Percentiles rank a stretch among this genome's conserved stretches.
Conservation (phyloP, 2,329 filamentous ascomycete genomes). For the Pseudogymnoascus sp. region DNA sequence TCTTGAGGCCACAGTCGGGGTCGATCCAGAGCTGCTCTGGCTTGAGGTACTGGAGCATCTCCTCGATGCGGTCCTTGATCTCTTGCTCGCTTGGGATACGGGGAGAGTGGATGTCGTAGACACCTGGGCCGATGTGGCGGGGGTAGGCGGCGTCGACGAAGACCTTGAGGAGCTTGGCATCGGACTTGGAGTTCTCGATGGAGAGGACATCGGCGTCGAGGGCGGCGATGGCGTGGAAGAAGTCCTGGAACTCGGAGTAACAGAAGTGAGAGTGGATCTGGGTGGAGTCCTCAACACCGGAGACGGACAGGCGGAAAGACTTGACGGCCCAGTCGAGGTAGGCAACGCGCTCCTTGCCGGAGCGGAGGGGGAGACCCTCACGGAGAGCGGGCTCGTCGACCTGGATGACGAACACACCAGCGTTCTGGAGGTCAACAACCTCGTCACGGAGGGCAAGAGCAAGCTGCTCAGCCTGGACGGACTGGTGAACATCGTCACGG, state of each 20-base stretch:
- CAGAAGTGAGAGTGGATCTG: conserved; percentile 99
- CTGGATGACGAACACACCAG: conserved; percentile 96
- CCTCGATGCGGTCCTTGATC: conserved; percentile 94
- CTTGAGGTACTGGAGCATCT: conserved; percentile 97
- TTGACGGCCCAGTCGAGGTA: conserved; percentile 98
- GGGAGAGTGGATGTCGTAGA: conserved; percentile 99
- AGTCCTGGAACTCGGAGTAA: conserved; percentile 99
- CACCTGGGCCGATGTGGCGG: conserved; percentile 96
- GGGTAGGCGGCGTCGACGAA: conserved; percentile 97
- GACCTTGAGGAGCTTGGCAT: conserved; percentile 97
- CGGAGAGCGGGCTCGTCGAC: conserved; percentile 98
- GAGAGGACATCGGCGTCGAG: conserved; percentile 97
- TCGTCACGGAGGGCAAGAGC: conserved; percentile 97
- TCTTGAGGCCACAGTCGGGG: conserved; percentile 99
- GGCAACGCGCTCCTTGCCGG: conserved; percentile 88
- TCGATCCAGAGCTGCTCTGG: conserved; percentile 99
- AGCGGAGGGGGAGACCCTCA: conserved; percentile 95
- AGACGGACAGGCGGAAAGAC: conserved; percentile 92
- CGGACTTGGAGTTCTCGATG: conserved; percentile 99
- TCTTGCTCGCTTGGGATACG: conserved; percentile 96
- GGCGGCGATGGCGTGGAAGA: conserved; percentile 99
- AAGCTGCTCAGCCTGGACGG: conserved; percentile 96
- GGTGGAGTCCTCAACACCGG: conserved; percentile 88
- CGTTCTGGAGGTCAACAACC: conserved; percentile 95
- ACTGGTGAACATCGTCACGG: conserved; percentile 99